Evolutionary conservation across 148 eudicot genomes (phyloP), one percentile per base, ranked within the genome.

Genomic region (Polygonum maritimum): DNA sequence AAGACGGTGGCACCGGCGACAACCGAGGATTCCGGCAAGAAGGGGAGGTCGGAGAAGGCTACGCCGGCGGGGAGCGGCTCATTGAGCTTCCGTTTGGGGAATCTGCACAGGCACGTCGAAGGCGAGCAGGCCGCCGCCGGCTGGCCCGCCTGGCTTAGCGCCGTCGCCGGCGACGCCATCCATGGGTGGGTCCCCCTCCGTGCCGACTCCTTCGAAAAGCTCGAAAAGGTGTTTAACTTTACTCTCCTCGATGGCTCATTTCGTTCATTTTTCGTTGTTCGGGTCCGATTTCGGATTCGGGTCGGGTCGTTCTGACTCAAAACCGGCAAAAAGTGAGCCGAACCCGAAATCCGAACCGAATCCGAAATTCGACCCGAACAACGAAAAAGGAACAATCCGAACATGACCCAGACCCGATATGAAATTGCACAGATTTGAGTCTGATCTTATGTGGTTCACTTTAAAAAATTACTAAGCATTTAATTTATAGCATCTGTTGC

Each of bases 91-190:
- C 81, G 97, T 83, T 78, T 92, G 49, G 96, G 98, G 78, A 94
- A 86, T 67, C 75, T 92, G 90, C 87, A 86, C 63, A 95, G 85
- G 84, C 86, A 88, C 48, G 92, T 88, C 15, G 99, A 89, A 41
- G 90, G 86, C 2, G 98, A 90, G 48, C 96, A 92, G 35, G 89
- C 88, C 47, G 99, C 99, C 16, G 99, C 99, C n/a, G 99, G 99
- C 1, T 95, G 99, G 99, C 99, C 99, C 16, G 94, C 96, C 41
- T 95, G 99, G 99, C 88, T 95, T 8, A 89, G 88, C 51, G 96
- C 97, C 19, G 99, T 95, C 36, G 97, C 99, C 31, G 92, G 96
- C 35, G 99, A 95, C 77, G 99, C 99, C 51, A 89, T 95, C 75
- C 97, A 89, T 18, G 97, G 97, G 0, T 95, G 96, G 99, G 88